Conservation (phyloP, 768 basidiomycete genomes). For the Pleurotus salmoneostramineus region DNA sequence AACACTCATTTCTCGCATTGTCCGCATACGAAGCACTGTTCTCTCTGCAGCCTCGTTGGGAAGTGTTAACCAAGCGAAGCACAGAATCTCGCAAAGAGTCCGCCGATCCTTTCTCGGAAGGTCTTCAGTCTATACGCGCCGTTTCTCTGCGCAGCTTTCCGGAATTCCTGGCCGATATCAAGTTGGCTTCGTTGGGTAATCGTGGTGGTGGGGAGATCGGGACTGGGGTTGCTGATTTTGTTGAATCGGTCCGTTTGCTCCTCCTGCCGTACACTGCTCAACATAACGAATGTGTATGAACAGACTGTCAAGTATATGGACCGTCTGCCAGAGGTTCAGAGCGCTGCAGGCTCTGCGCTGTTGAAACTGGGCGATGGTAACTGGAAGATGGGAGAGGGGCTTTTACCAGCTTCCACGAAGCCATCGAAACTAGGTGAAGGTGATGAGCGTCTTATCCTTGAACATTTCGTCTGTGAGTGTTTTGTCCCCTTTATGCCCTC, state of each 20-base stretch:
- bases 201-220: constrained; percentile 57
- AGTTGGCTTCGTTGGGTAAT: constrained; percentile 53
- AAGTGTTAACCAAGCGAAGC: constrained; percentile 55
- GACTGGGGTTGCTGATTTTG: constrained; percentile 62
- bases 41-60: constrained; percentile 59
- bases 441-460: constrained; percentile 58
- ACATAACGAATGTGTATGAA: constrained; percentile 2
- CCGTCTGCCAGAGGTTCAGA: constrained; percentile 64
- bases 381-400: constrained; percentile 89
- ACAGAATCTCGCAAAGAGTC: constrained; percentile 34
- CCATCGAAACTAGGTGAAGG: constrained; percentile 41
- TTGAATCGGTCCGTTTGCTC: constrained; percentile 39
- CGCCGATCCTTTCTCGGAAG: constrained; percentile 71
- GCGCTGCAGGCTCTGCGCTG: constrained; percentile 62
- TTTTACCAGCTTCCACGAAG: constrained; percentile 48
- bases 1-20: constrained; percentile 77
- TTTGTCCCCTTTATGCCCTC: not conserved
- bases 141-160: constrained; percentile 81
- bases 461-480: constrained; percentile 71
- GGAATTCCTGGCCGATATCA: constrained; percentile 77
- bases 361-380: constrained; percentile 80
- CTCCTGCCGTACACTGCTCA: not conserved
- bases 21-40: constrained; percentile 62
- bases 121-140: constrained; percentile 55
- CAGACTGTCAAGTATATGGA: constrained; percentile 71